A percentile compares a stretch with the other conserved stretches of the same genome.
Evolutionary conservation across 352 stramenopile genomes (phyloP).

Genomic region (Blastocystis sp.): DNA sequence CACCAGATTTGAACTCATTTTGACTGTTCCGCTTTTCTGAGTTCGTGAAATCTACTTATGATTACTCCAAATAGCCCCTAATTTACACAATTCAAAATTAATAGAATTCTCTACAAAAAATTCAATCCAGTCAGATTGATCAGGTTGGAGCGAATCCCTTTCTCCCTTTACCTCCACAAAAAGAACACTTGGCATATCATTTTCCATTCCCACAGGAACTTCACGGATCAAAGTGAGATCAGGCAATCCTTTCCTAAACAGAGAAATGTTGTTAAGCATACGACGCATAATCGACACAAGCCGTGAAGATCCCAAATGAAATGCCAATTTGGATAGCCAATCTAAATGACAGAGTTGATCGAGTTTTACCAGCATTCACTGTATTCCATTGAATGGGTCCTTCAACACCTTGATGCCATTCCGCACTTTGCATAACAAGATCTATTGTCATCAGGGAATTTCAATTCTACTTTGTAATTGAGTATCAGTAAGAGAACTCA

Average conservation of each 20-base stretch:
- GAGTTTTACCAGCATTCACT: neutral
- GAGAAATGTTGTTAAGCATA: neutral
- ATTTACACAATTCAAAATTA: neutral
- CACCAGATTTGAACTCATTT: neutral
- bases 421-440: neutral
- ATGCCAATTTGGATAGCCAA: neutral
- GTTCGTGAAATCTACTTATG: neutral
- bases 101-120: neutral
- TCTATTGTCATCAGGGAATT: neutral
- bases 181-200: neutral
- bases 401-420: neutral
- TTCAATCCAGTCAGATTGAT: neutral
- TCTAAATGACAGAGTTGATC: neutral
- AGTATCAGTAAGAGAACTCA: neutral
- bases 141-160: neutral
- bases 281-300: neutral
- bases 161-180: conserved; percentile 36
- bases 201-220: neutral
- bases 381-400: neutral
- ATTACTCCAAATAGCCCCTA: neutral
- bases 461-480: neutral
- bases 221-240: neutral
- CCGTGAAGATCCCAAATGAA: neutral
- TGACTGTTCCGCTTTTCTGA: neutral
- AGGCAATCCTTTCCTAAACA: neutral